Conservation (phyloP, 495 filamentous ascomycete genomes). For the Lophiostoma macrostomum region DNA sequence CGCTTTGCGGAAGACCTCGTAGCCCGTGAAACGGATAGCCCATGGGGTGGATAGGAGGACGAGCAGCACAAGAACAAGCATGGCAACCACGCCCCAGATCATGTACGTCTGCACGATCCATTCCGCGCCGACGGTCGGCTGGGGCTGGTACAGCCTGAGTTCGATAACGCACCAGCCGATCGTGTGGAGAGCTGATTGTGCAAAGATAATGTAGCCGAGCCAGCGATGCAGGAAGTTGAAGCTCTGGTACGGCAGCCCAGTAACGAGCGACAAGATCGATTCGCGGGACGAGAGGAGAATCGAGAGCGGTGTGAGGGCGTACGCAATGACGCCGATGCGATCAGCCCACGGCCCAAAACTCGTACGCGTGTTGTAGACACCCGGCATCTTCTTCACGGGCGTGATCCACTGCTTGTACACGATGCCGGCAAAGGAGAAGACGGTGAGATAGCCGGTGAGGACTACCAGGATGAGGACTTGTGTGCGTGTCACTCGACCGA, state of each 20-base stretch:
- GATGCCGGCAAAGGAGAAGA: conserved; percentile 63
- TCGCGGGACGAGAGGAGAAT: conserved; percentile 59
- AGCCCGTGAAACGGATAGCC: conserved; percentile 59
- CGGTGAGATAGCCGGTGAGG: conserved; percentile 53
- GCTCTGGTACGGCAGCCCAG: conserved; percentile 63
- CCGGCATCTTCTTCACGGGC: conserved; percentile 48
- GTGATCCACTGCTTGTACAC: conserved; percentile 58
- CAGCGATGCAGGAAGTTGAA: conserved; percentile 70
- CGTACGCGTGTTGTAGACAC: conserved; percentile 54
- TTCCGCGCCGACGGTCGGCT: conserved; percentile 51
- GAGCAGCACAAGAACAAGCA: conserved; percentile 55
- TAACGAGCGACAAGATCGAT: conserved; percentile 58
- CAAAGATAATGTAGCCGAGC: conserved; percentile 61
- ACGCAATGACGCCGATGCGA: conserved; percentile 62
- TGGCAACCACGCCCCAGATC: conserved; percentile 63
- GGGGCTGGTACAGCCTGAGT: conserved; percentile 60
- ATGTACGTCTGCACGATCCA: conserved; percentile 58
- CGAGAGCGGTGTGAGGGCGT: conserved; percentile 62
- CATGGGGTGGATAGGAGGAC: conserved; percentile 53
- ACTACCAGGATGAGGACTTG: conserved; percentile 52
- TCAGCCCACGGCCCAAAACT: conserved; percentile 60
- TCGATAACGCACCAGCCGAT: conserved; percentile 64
- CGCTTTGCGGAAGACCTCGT: conserved; percentile 63
- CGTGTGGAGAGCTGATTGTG: conserved; percentile 61
- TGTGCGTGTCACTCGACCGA: conserved; percentile 44